These are phyloP conservation scores for Colletotrichum phormii DNA, from an alignment of 2,329 filamentous ascomycete species.

Conservation along the genomic window DNA sequence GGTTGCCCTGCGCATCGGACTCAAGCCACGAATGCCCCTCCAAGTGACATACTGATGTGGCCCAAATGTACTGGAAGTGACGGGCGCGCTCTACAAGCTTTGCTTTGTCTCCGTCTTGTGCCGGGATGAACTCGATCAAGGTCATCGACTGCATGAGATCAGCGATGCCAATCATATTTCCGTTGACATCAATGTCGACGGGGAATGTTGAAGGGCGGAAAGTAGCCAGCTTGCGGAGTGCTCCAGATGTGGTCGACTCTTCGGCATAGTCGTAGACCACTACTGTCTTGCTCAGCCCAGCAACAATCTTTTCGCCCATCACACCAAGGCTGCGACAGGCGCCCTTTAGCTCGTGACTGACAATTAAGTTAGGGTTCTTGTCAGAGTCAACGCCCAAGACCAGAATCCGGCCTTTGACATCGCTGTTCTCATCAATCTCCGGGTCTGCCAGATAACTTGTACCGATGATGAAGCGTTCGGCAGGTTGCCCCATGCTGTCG, in stretches of 20 bases:
- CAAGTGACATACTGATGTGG: slow-evolving; percentile 80
- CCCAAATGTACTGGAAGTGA: slow-evolving; percentile 86
- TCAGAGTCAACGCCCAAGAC: slow-evolving; percentile 85
- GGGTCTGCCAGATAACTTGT: slow-evolving; percentile 81
- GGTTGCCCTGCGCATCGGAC: slow-evolving; percentile 87
- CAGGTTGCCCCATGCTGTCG: slow-evolving; percentile 63
- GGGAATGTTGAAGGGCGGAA: slow-evolving; percentile 88
- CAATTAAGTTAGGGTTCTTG: slow-evolving; percentile 77
- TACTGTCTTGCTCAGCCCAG: slow-evolving; percentile 90
- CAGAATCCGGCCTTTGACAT: slow-evolving; percentile 79
- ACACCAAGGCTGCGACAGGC: slow-evolving; percentile 84
- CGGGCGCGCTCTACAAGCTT: slow-evolving; percentile 80
- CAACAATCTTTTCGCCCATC: slow-evolving; percentile 82
- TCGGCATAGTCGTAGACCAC: slow-evolving; percentile 68
- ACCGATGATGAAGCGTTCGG: slow-evolving; percentile 90
- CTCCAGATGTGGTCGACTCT: slow-evolving; percentile 64
- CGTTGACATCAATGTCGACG: slow-evolving; percentile 80
- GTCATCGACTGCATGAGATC: slow-evolving; percentile 95
- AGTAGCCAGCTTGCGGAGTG: slow-evolving; percentile 76
- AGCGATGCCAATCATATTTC: slow-evolving; percentile 82
- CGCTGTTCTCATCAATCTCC: slow-evolving; percentile 59
- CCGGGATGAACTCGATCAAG: slow-evolving; percentile 77
- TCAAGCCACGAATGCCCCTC: slow-evolving; percentile 82
- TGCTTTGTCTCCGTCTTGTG: slow-evolving; percentile 67
- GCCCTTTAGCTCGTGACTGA: slow-evolving; percentile 78